phyloP scores from a whole-genome alignment of 1,284 basidiomycete species.

The Ganoderma multipileum region DNA sequence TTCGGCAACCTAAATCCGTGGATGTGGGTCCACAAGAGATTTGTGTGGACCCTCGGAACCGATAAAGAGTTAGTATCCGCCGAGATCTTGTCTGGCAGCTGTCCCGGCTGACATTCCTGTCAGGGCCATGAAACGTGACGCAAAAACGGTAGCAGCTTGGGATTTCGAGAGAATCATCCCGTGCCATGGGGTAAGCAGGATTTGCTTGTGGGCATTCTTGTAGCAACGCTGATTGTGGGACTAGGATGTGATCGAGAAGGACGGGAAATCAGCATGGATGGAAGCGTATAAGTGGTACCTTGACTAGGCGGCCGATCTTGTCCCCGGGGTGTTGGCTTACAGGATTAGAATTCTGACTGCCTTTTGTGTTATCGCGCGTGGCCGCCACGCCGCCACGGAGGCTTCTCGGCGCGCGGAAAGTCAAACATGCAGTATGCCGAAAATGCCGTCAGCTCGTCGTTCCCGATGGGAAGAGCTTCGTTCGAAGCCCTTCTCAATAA shows the following conservation, averaged over 20 bases:
- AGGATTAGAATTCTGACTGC: background rate
- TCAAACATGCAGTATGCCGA: background rate
- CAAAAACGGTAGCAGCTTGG: slow-evolving; percentile 78
- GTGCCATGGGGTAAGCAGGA: slow-evolving; percentile 83
- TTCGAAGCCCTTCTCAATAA: background rate
- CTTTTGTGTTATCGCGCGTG: background rate
- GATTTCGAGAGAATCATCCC: slow-evolving; percentile 91
- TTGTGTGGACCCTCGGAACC: slow-evolving; percentile 56
- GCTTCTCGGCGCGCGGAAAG: background rate
- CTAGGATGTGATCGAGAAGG: slow-evolving; percentile 80
- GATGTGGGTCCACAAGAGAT: slow-evolving; percentile 62
- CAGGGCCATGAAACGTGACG: slow-evolving; percentile 79
- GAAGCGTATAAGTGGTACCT: slow-evolving; percentile 48
- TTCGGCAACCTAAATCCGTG: slow-evolving; percentile 62
- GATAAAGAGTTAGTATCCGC: slow-evolving; percentile 64
- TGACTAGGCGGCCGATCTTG: slow-evolving; percentile 11
- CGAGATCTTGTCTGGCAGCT: slow-evolving; percentile 4
- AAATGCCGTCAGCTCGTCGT: background rate
- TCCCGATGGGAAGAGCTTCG: background rate
- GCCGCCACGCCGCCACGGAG: background rate
- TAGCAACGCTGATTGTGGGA: slow-evolving; percentile 3
- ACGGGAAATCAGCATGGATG: slow-evolving; percentile 77
- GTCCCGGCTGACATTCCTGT: background rate
- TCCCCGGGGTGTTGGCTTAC: background rate
- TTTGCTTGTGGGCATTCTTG: slow-evolving; percentile 4